Evolutionary conservation across 495 filamentous ascomycete genomes (phyloP), one percentile per base, ranked within the genome.

Genomic region (Clavariopsis aquatica): DNA sequence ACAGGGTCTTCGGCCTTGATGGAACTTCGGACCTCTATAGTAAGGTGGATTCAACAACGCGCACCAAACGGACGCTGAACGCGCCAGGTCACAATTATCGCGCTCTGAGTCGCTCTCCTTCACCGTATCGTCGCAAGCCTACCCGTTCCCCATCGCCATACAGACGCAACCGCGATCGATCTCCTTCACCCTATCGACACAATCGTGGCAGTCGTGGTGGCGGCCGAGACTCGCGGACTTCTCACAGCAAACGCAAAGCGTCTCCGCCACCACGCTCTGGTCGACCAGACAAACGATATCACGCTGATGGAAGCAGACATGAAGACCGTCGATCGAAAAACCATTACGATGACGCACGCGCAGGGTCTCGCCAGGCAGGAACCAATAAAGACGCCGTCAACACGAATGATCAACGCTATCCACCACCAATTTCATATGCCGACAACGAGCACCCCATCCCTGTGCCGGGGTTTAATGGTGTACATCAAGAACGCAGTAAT

Each of bases 321-420:
- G 76, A 79, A 69, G 77, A 74, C 62, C 80, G 74, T 60, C 69
- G 73, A 60, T 77, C 79, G 1, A 87, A 90, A 71, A 81, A 86
- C 65, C 89, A 93, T 67, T 77, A 86, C 72, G 87, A 92, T 73
- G 84, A 84, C 13, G 82, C 82, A 31, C 75, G 80, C 29, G 34
- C 15, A 15, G 12, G 12, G 19, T 49, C 41, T 23, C 24, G 34
- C 22, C 13, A 34, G 31, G 31, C 31, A 34, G 31, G 31, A 34
- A 12, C 6, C 0, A 9, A 6, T 47, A 51, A 60, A 41, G 29
- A 23, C 34, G 17, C 49, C 67, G 59, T 59, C 71, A 73, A 53
- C 43, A 69, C 52, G 68, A 73, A 52, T 63, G 69, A 54, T 22
- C 52, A 74, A 74, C 24, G 71, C 62, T 23, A 68, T 62, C 22